Base-by-base conservation (phyloP, 176 grass and related monocot species). In the Tillandsia leiboldiana region DNA sequence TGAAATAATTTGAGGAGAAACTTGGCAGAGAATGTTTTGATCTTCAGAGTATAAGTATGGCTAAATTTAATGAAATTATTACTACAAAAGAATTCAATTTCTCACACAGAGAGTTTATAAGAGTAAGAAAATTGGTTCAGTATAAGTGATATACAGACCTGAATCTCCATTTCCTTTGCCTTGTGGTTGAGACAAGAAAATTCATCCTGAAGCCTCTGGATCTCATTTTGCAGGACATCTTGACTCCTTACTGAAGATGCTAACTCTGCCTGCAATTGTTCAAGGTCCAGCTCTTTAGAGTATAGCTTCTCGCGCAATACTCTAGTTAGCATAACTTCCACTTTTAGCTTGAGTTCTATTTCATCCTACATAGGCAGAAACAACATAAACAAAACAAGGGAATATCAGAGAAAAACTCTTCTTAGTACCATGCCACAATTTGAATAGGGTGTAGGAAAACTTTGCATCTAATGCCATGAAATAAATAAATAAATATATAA, bases 141-240 rank as follows among this genome's bases (percentile, higher is more conserved):
- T 8, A 59, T 20, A 18, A 59, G 8, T 17, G 54, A 62, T 48
- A 50, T 26, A 12, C 56, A 85, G 73, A 90, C 91, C 91, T 90
- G 80, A 78, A 90, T 51, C 66, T 95, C 83, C 70, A 83, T 72
- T 52, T 87, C 81, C 67, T 90, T 95, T n/a, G 67, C 72, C 73
- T 90, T 89, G 64, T 87, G 75, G 15, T 50, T 84, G 42, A 83
- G 20, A 70, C 65, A 72, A 49, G 75, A 48, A 15, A 90, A 20
- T 67, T 90, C 79, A 78, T 90, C 83, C 63, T 87, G 87, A 68
- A 87, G 26, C 61, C 81, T 80, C 33, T 80, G 83, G 47, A 83
- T 87, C 67, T 89, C 81, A 75, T 72, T 80, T 83, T 85, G 65
- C 54, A 82, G 69, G 49, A 80, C 63, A 74, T 80, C 78, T 68